Base-by-base conservation (phyloP, 2,329 filamentous ascomycete genomes). In the Diaporthe helianthi region DNA sequence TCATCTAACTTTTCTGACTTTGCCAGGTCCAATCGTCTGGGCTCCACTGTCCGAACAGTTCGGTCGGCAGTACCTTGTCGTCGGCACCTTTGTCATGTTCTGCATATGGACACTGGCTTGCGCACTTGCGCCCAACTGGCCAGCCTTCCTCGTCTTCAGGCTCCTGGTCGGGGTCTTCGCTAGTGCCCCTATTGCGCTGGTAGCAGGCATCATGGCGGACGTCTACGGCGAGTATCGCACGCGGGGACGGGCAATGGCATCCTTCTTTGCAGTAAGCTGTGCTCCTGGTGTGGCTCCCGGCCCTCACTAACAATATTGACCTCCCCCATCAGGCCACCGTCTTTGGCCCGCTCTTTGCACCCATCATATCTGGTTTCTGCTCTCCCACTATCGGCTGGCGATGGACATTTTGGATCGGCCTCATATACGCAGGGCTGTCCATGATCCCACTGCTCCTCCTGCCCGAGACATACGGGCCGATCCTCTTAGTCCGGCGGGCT, bases 401-500 rank as follows among this genome's bases (percentile, higher is more conserved):
- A 51, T 93, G 90, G 91, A 80, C 85, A 1, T 92, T 92, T 75
- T 92, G 90, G 86, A 84, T 93, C 29, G 90, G 83, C 17, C 81
- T 92, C 19, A 91, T 94, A 22, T 83, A 92, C 67, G 91, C 91
- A 2, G 90, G 86, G 31, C 79, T 79, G 0, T 90, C 89, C 1
- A 83, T 90, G 78, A 76, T 89, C 2, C 80, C 89, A 1, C 79
- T 92, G 17, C 68, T 88, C n/a, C 83, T 90, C 71, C 83, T 93
- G 69, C 90, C 89, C 19, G 89, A 92, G 77, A 90, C 88, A 0
- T 90, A 86, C 73, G 85, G 80, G 0, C 89, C 89, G 0, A 81
- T 88, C 4, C 81, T 91, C 13, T 80, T 91, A 24, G 82, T 83
- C 65, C 81, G 80, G 29, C 83, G 88, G 17, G 91, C 92, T 2